phyloP scores from a whole-genome alignment of 2,329 filamentous ascomycete species.

The Hypoxylon sp. region DNA sequence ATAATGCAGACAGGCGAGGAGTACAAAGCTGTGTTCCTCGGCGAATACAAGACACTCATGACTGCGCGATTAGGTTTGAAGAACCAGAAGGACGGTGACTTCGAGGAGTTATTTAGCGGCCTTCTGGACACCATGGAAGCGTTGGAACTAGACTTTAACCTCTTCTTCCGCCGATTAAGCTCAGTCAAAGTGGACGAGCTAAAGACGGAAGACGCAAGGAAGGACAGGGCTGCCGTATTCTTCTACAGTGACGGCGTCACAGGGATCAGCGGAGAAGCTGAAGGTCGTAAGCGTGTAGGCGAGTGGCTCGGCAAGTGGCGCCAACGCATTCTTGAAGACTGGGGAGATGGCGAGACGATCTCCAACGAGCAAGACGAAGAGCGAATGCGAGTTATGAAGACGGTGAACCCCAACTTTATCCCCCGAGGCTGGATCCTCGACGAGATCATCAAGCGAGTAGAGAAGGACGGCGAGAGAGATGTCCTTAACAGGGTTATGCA shows the following conservation, averaged over 20 bases:
- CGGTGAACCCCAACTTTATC: slow-evolving; percentile 91
- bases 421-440: slow-evolving; percentile 92
- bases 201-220: slow-evolving; percentile 69
- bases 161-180: slow-evolving; percentile 86
- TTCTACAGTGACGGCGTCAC: slow-evolving; percentile 79
- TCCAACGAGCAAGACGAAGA: slow-evolving; percentile 62
- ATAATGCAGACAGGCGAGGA: slow-evolving; percentile 86
- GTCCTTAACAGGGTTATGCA: slow-evolving; percentile 81
- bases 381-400: slow-evolving; percentile 78
- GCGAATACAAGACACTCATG: slow-evolving; percentile 92
- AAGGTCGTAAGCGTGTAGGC: slow-evolving; percentile 72
- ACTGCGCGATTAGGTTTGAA: slow-evolving; percentile 79
- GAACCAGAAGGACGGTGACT: slow-evolving; percentile 74
- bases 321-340: slow-evolving; percentile 76
- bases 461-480: slow-evolving; percentile 82
- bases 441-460: slow-evolving; percentile 88
- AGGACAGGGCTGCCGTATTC: slow-evolving; percentile 74
- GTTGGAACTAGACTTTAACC: slow-evolving; percentile 89
- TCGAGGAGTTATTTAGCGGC: slow-evolving; percentile 82
- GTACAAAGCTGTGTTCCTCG: slow-evolving; percentile 85
- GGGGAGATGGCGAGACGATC: slow-evolving; percentile 58
- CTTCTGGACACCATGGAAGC: slow-evolving; percentile 82
- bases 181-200: slow-evolving; percentile 69
- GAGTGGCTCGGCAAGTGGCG: slow-evolving; percentile 87
- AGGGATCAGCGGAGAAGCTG: slow-evolving; percentile 65